Conservation (phyloP, 352 stramenopile genomes). For the Elongisporangium anandrum region DNA sequence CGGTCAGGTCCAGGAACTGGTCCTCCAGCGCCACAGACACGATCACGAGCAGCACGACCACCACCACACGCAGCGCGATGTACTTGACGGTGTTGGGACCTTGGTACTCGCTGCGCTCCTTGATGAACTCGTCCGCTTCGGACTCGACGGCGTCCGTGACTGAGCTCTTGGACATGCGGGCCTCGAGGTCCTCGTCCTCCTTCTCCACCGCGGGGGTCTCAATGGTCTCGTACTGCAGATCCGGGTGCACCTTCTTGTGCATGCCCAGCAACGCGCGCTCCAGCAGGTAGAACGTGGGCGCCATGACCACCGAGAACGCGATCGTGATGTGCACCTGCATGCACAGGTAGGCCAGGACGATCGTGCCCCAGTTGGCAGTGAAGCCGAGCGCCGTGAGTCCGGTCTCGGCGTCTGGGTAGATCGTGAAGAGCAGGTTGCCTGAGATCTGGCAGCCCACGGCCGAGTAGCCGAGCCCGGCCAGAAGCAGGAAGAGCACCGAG, state of each 20-base stretch:
- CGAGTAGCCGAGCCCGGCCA: slow-evolving; percentile 41
- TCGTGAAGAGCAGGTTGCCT: slow-evolving; percentile 65
- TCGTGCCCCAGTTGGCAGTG: slow-evolving; percentile 27
- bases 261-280: slow-evolving; percentile 61
- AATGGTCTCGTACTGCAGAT: slow-evolving; percentile 24
- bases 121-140: slow-evolving; percentile 22
- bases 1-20: slow-evolving; percentile 46
- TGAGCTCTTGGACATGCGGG: slow-evolving; percentile 19
- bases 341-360: slow-evolving; percentile 51
- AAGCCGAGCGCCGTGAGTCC: slow-evolving; percentile 42
- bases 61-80: slow-evolving; percentile 29
- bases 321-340: slow-evolving; percentile 51
- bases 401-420: slow-evolving; percentile 38
- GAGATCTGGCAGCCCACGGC: slow-evolving; percentile 61
- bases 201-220: slow-evolving; percentile 25
- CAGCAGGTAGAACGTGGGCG: slow-evolving; percentile 51
- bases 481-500: slow-evolving; percentile 36
- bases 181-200: slow-evolving; percentile 25
- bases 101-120: slow-evolving; percentile 28
- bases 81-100: slow-evolving; percentile 34
- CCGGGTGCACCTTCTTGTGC: slow-evolving; percentile 36
- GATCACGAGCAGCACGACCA: slow-evolving; percentile 35
- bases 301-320: slow-evolving; percentile 43
- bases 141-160: slow-evolving; percentile 16
- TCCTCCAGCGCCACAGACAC: slow-evolving; percentile 32